phyloP scores from a whole-genome alignment of 805 yeast species.

The Ogataea degrootiae region DNA sequence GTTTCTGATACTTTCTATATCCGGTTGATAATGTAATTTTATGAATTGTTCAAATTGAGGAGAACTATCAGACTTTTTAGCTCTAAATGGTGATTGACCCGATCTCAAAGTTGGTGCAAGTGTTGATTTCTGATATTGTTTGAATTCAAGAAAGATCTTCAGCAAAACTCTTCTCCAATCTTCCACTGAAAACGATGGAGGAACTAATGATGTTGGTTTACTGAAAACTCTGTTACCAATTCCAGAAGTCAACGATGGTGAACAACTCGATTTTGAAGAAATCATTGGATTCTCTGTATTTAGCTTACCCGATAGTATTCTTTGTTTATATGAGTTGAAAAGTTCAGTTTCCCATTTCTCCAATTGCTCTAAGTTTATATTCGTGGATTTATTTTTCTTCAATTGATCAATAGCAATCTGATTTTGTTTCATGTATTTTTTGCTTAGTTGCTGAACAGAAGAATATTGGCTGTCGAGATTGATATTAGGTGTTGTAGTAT shows the following conservation, averaged over 20 bases:
- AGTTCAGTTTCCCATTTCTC: conserved; percentile 6
- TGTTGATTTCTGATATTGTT: conserved; percentile 1
- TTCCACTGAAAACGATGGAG: conserved; percentile 21
- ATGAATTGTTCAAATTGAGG: conserved; percentile 4
- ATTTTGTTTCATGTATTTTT: too few relatives aligned
- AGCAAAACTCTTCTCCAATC: conserved; percentile 21
- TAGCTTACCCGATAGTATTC: conserved; percentile 16
- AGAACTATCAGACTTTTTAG: background rate
- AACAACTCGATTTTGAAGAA: conserved; percentile 7
- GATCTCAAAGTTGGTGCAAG: conserved; percentile 7
- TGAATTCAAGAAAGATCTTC: conserved; percentile 15
- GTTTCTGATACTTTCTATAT: conserved; percentile 19
- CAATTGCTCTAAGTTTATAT: conserved; percentile 3
- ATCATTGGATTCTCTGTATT: conserved; percentile 19
- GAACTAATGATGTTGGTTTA: conserved; percentile 16
- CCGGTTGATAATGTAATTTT: conserved; percentile 11
- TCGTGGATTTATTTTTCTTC: background rate
- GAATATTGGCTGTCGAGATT: background rate
- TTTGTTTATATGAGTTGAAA: conserved; percentile 8
- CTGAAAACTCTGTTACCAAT: background rate
- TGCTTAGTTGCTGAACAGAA: too few relatives aligned
- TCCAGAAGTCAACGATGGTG: conserved; percentile 1
- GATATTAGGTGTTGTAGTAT: conserved; percentile 11
- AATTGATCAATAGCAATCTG: too few relatives aligned
- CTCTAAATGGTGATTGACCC: conserved; percentile 8